Conservation (phyloP, 1,284 basidiomycete species). For the Pascua sp. region DNA sequence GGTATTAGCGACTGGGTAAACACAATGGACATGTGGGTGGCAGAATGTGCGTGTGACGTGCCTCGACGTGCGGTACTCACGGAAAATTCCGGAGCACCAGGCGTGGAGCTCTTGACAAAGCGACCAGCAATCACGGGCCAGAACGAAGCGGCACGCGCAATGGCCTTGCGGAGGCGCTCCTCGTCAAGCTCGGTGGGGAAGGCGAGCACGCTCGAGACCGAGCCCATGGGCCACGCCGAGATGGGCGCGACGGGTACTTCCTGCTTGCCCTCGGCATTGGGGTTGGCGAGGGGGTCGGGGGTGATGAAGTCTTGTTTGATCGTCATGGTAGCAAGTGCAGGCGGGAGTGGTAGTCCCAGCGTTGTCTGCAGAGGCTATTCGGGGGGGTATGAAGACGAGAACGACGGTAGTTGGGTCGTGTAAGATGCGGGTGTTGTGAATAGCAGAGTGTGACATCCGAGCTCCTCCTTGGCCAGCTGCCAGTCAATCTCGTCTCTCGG, state of each 20-base stretch:
- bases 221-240: constrained; percentile 25
- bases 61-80: constrained; percentile 5
- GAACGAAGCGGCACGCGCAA: constrained; percentile 14
- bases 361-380: no score
- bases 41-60: no score
- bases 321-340: constrained; percentile 5
- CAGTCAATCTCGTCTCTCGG: no score
- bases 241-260: constrained; percentile 22
- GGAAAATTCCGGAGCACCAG: constrained; percentile 15
- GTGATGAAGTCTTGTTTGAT: constrained; percentile 13
- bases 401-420: background rate
- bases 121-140: constrained; percentile 26
- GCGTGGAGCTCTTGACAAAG: constrained; percentile 13
- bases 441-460: no score
- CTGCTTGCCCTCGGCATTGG: constrained; percentile 11
- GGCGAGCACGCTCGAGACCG: constrained; percentile 17
- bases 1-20: background rate
- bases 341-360: background rate
- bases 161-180: constrained; percentile 19
- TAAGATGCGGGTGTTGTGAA: no score
- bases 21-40: no score
- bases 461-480: no score
- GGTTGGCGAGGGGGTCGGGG: constrained; percentile 18
- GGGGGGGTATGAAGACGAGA: background rate
- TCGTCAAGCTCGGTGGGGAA: constrained; percentile 23